Evolutionary conservation across 306 rosid species (phyloP).

Genomic region (Alnus glutinosa): DNA sequence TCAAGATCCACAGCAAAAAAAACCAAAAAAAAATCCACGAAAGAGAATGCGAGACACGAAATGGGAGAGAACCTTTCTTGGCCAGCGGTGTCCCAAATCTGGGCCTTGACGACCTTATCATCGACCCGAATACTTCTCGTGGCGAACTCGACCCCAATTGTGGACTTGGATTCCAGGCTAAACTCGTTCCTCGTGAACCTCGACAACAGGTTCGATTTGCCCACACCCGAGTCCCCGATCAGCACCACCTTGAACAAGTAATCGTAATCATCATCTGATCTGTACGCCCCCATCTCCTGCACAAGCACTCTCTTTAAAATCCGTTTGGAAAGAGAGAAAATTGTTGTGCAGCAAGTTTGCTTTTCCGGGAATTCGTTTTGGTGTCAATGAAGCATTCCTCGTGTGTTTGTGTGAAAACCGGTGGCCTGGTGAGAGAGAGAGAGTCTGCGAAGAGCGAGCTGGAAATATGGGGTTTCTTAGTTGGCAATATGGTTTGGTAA

Average conservation of each 20-base stretch:
- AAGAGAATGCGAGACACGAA: neutral
- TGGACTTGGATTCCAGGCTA: constrained; percentile 77
- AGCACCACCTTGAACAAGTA: constrained; percentile 77
- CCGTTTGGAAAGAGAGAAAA: constrained; percentile 24
- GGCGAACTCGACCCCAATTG: constrained; percentile 92
- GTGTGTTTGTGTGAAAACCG: constrained; percentile 19
- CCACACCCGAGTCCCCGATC: constrained; percentile 88
- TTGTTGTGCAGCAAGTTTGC: neutral
- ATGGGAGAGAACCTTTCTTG: constrained; percentile 68
- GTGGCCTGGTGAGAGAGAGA: neutral
- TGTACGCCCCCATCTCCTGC: constrained; percentile 66
- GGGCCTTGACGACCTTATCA: constrained; percentile 86
- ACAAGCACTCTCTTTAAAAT: constrained; percentile 14
- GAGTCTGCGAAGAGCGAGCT: constrained; percentile 22
- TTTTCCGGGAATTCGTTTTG: constrained; percentile 24
- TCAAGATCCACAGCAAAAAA: constrained; percentile 8
- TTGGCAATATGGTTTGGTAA: neutral
- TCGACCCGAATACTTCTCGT: constrained; percentile 81
- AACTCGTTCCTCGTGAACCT: constrained; percentile 80
- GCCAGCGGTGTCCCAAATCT: constrained; percentile 96
- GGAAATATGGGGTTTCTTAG: constrained; percentile 26
- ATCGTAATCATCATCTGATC: constrained; percentile 86
- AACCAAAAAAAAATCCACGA: neutral
- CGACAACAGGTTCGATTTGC: constrained; percentile 82
- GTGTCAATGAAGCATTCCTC: neutral